Evolutionary conservation across 2,329 filamentous ascomycete species (phyloP), one percentile per base, ranked within the genome.

Genomic region (Aurifilum marmelostoma): DNA sequence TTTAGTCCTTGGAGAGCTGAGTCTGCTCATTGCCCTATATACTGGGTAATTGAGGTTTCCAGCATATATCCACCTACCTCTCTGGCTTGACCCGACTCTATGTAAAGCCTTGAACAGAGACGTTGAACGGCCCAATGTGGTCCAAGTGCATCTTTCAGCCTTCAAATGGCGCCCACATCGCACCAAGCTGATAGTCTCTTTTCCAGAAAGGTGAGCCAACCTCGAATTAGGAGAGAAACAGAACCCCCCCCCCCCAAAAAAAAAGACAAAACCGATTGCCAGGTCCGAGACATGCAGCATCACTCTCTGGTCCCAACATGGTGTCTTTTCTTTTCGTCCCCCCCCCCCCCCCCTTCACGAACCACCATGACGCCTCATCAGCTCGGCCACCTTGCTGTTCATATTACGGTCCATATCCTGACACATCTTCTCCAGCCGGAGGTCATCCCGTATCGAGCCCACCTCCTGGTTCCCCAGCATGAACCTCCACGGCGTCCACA

Each of bases 341-440:
- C 43, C 9, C 7, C 24, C 24, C 24, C 29, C 24, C 24, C 2
- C 16, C 1, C 8, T 18, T 66, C 63, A n/a, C 6, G 18, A 29
- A 2, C 9, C 56, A 9, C 37, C 58, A 37, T 37, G 52, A 18
- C 21, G 34, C 52, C 61, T 47, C 3, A 68, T 47, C 3, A 70
- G 37, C 56, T 70, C 63, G 4, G 65, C 59, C 58, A 29, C 37
- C 54, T 63, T 69, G 37, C 32, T 52, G 16, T 65, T 34, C 69
- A 71, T 60, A 34, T 62, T 69, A 41, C 52, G 56, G 29, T 71
- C 69, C 69, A 71, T 71, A n/a, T 71, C 67, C 2, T 47, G 34
- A 7, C 54, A 65, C n/a, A 97, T 58, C 3, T 27, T n/a, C 60
- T 69, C 65, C 24, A 69, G 64, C 41, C 69, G 67, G 9, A 65